These are phyloP conservation scores for Annulohypoxylon maeteangense DNA, from an alignment of 495 filamentous ascomycete genomes.

Conservation along the genomic window DNA sequence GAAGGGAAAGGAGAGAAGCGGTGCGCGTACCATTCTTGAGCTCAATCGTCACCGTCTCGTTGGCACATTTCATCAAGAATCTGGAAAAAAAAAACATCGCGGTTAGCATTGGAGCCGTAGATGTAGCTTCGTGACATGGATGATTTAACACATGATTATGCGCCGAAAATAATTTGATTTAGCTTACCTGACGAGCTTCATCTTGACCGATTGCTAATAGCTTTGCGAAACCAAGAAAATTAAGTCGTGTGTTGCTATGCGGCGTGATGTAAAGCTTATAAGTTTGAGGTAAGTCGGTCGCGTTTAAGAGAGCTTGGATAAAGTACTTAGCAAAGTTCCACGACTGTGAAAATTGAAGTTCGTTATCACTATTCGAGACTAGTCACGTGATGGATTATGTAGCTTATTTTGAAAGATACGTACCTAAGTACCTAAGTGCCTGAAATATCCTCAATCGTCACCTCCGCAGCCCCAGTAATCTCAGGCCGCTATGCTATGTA, in stretches of 20 bases:
- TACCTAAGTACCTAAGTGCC: conserved; percentile 3
- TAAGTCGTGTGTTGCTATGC: neutral
- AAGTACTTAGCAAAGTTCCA: conserved; percentile 9
- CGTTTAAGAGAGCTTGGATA: conserved; percentile 24
- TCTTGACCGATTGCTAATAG: conserved; percentile 59
- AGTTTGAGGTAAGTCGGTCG: conserved; percentile 11
- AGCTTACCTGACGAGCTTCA: conserved; percentile 98
- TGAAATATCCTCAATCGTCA: neutral
- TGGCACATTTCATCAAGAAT: conserved; percentile 98
- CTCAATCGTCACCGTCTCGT: conserved; percentile 97
- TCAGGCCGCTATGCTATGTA: neutral
- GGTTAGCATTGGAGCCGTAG: conserved; percentile 53
- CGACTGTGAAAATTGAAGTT: conserved; percentile 32
- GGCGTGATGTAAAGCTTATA: conserved; percentile 17
- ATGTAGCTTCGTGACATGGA: conserved; percentile 45
- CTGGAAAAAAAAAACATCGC: conserved; percentile 60
- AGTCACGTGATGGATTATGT: conserved; percentile 28
- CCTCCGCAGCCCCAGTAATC: neutral
- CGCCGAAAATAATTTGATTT: conserved; percentile 25
- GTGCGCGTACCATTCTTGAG: conserved; percentile 86
- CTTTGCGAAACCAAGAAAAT: conserved; percentile 1
- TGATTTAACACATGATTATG: conserved; percentile 47
- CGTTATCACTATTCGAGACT: neutral
- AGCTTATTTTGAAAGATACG: neutral
- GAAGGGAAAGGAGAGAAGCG: neutral